Percentiles rank a stretch among this genome's conserved stretches.
Evolutionary conservation across 2,329 filamentous ascomycete species (phyloP).

Genomic region (Pseudocercospora fijiensis): DNA sequence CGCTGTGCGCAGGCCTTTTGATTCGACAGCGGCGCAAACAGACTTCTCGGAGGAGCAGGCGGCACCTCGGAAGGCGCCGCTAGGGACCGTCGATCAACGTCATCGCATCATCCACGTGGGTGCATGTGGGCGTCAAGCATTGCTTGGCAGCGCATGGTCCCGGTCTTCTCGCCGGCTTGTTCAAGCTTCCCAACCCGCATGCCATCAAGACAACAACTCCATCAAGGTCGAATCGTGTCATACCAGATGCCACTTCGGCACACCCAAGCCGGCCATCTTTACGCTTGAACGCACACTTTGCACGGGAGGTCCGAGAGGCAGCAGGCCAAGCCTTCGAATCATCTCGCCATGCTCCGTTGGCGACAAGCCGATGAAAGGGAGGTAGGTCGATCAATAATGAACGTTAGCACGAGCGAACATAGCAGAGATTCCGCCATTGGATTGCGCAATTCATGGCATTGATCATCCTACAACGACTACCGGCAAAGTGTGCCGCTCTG

Average conservation of each 20-base stretch:
- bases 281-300: neutral
- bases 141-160: neutral
- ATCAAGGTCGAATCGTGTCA: neutral
- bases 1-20: no score
- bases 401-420: neutral
- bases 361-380: neutral
- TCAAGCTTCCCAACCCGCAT: neutral
- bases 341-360: neutral
- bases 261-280: neutral
- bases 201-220: neutral
- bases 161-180: neutral
- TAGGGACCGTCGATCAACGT: neutral
- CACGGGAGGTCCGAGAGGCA: no score
- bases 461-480: neutral
- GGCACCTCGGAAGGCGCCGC: no score
- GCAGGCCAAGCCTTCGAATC: neutral
- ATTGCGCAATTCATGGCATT: neutral
- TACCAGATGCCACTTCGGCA: neutral
- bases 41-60: neutral
- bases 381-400: neutral
- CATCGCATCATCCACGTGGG: neutral
- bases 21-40: slow-evolving; percentile 2
- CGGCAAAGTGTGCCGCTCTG: neutral
- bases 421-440: neutral
- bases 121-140: neutral